These are phyloP conservation scores for Penicillium rolfsii DNA, from an alignment of 2,329 filamentous ascomycete species.

Conservation along the genomic window DNA sequence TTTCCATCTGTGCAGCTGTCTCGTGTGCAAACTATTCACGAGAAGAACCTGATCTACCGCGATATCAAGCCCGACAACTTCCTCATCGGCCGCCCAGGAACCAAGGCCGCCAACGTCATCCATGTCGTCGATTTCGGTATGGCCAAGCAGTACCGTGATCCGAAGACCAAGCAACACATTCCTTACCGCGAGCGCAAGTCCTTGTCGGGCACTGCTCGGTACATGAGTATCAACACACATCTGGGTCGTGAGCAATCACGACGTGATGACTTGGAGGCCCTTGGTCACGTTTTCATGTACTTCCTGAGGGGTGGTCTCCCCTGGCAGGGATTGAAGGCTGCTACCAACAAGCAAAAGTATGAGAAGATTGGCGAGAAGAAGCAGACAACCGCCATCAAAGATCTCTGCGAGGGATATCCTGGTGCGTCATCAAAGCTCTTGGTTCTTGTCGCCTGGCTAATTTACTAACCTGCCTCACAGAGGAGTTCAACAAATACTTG, in stretches of 20 bases:
- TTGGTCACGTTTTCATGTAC: conserved; percentile 72
- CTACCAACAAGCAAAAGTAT: conserved; percentile 92
- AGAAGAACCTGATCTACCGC: conserved; percentile 98
- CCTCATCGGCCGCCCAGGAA: conserved; percentile 87
- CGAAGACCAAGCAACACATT: conserved; percentile 98
- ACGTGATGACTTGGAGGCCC: conserved; percentile 90
- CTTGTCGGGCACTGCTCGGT: conserved; percentile 91
- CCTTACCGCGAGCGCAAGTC: conserved; percentile 97
- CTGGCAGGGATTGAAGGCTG: conserved; percentile 70
- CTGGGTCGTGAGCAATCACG: conserved; percentile 93
- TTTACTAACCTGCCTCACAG: conserved; percentile 50
- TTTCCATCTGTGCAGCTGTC: conserved; percentile 60
- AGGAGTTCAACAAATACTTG: conserved; percentile 97
- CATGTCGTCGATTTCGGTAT: conserved; percentile 99
- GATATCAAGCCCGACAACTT: conserved; percentile 99
- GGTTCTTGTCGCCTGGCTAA: neutral
- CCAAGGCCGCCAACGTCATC: conserved; percentile 96
- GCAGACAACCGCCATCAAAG: conserved; percentile 95
- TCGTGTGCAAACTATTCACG: conserved; percentile 90
- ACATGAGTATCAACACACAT: conserved; percentile 99
- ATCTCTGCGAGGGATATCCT: conserved; percentile 93
- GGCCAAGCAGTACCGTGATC: conserved; percentile 98
- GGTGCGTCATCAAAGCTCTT: conserved; percentile 50
- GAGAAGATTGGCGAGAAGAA: conserved; percentile 99
- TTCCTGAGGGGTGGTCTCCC: conserved; percentile 68